phyloP scores from a whole-genome alignment of 2,329 filamentous ascomycete species.

The Alternaria sp. region DNA sequence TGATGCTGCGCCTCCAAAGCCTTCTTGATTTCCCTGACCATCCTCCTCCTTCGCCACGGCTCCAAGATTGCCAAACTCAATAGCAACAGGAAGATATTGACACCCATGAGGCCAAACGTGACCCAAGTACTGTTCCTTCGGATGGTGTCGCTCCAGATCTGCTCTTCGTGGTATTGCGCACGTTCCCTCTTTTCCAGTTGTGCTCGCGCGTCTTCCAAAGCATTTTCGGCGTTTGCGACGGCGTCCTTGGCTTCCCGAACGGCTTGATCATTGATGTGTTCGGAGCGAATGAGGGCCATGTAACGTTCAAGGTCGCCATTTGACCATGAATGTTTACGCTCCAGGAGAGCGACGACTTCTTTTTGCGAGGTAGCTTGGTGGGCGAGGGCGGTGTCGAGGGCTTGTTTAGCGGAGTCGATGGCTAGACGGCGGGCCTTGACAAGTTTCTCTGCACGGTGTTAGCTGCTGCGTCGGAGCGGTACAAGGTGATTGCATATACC shows the following conservation, averaged over 20 bases:
- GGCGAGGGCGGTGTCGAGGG: constrained; percentile 84
- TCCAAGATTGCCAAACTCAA: constrained; percentile 89
- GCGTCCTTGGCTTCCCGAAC: constrained; percentile 76
- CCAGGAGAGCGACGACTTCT: constrained; percentile 92
- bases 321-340: constrained; percentile 92
- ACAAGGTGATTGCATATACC: constrained; percentile 49
- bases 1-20: constrained; percentile 47
- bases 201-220: constrained; percentile 79
- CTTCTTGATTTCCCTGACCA: constrained; percentile 76
- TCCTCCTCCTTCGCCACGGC: constrained; percentile 83
- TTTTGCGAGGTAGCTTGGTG: constrained; percentile 89
- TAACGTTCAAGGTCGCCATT: constrained; percentile 90
- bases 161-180: constrained; percentile 95
- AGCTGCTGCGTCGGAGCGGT: background rate
- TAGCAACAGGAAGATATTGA: constrained; percentile 90
- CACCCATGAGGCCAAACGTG: constrained; percentile 96
- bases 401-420: constrained; percentile 75
- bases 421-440: constrained; percentile 68
- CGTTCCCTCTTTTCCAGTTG: constrained; percentile 84
- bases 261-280: constrained; percentile 90
- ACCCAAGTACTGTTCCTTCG: constrained; percentile 97
- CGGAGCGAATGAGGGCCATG: constrained; percentile 87
- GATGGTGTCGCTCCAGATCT: constrained; percentile 99
- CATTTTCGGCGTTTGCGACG: constrained; percentile 78
- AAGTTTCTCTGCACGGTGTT: constrained; percentile 56